These are phyloP conservation scores for Nephelium lappaceum DNA, from an alignment of 345 rosid species.

Conservation along the genomic window DNA sequence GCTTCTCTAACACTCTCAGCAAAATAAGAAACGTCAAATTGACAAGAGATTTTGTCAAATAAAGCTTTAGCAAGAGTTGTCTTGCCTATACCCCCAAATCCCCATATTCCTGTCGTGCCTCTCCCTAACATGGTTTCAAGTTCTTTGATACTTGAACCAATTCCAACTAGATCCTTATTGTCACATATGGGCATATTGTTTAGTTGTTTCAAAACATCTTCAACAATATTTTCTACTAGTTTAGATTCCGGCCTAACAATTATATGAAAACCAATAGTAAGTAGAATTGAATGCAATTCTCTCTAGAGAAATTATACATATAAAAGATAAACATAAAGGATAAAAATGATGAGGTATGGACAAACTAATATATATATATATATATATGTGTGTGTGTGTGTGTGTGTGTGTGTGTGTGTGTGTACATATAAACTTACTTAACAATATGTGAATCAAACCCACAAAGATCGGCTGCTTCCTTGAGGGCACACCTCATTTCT, in stretches of 20 bases:
- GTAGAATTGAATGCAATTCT: neutral
- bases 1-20: constrained; percentile 19
- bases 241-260: neutral
- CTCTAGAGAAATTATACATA: no score
- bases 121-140: neutral
- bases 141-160: neutral
- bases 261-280: neutral
- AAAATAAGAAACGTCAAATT: neutral
- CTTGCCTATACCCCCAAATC: neutral
- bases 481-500: no score
- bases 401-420: no score
- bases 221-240: neutral
- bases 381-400: no score
- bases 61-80: neutral
- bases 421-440: no score
- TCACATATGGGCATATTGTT: neutral
- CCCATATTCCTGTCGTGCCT: neutral
- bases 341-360: no score
- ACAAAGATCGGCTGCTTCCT: no score
- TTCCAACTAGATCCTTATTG: neutral
- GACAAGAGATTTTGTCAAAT: neutral
- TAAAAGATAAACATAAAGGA: no score
- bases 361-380: no score
- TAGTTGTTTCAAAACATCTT: neutral
- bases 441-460: no score